These are phyloP conservation scores for Silene uniflora DNA, from an alignment of 148 eudicot species.

Conservation along the genomic window DNA sequence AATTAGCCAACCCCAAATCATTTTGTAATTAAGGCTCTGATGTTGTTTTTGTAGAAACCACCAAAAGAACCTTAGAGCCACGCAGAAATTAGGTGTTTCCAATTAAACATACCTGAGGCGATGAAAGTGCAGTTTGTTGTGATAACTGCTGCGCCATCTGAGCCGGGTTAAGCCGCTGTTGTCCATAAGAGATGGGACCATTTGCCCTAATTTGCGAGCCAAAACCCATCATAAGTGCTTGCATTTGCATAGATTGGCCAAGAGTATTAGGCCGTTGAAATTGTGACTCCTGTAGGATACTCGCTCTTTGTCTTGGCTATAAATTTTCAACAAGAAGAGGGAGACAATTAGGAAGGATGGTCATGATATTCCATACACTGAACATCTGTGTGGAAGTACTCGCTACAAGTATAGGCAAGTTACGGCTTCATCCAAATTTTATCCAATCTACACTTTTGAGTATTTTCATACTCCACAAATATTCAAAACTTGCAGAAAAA, in stretches of 20 bases:
- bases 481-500: neutral
- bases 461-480: neutral
- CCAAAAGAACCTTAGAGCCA: neutral
- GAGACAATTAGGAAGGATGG: neutral
- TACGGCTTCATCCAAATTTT: neutral
- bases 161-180: slow-evolving; percentile 53
- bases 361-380: neutral
- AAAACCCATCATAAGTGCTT: slow-evolving; percentile 69
- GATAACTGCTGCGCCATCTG: slow-evolving; percentile 67
- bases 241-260: slow-evolving; percentile 73
- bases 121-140: slow-evolving; percentile 58
- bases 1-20: neutral
- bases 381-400: slow-evolving; percentile 6
- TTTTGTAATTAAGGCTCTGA: too few relatives aligned
- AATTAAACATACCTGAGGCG: slow-evolving; percentile 58
- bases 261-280: slow-evolving; percentile 53
- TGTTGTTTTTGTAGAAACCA: neutral
- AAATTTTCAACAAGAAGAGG: slow-evolving; percentile 8
- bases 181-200: slow-evolving; percentile 55
- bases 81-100: neutral
- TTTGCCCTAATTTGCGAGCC: slow-evolving; percentile 68
- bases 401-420: neutral
- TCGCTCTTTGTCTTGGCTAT: slow-evolving; percentile 84
- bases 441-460: neutral
- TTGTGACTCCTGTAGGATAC: slow-evolving; percentile 71